Base-by-base conservation (phyloP, 345 rosid genomes). In the Acer campestre region DNA sequence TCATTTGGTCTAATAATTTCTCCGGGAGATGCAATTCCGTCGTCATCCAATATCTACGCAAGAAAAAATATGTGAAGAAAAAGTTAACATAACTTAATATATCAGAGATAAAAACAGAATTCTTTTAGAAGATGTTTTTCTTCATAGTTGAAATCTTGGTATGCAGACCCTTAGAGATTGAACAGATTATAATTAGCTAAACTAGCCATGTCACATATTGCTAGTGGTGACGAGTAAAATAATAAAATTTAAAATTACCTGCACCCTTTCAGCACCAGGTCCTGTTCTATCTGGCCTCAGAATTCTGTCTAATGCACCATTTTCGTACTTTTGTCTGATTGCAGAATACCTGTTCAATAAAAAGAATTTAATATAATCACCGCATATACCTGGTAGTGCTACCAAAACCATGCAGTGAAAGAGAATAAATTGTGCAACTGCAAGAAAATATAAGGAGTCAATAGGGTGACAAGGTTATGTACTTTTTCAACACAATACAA, bases 401-500 rank as follows among this genome's bases (percentile, higher is more conserved):
- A 58, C 14, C 56, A 42, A 55, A 76, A 55, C 63, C 31, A 38
- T 61, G 13, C 55, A 74, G 53, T 16, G 42, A 62, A 64, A 67
- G 5, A 20, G 8, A 66, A 61, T 59, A 29, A 31, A 61, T 16
- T 67, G 10, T 59, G 44, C 53, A 71, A 73, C 46, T 62, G 46
- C 27, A 40, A 23, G n/a, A 1, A 72, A 35, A 35, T 35, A 35
- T 35, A 35, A 35, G 38, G 35, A 46, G 71, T 25, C 77, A 71
- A 59, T 44, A 16, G 49, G 40, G 67, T 73, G 49, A 71, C 76
- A 65, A 27, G 18, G 58, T 10, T 25, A 48, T 65, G 25, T 90
- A 92, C 99, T 90, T 92, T 83, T 95, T 95, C 93, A 93, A 82
- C 75, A 93, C 97, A 81, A 95, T 91, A 82, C 99, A 95, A 71